phyloP scores from a whole-genome alignment of 1,284 basidiomycete species.

The Irpex sp. region DNA sequence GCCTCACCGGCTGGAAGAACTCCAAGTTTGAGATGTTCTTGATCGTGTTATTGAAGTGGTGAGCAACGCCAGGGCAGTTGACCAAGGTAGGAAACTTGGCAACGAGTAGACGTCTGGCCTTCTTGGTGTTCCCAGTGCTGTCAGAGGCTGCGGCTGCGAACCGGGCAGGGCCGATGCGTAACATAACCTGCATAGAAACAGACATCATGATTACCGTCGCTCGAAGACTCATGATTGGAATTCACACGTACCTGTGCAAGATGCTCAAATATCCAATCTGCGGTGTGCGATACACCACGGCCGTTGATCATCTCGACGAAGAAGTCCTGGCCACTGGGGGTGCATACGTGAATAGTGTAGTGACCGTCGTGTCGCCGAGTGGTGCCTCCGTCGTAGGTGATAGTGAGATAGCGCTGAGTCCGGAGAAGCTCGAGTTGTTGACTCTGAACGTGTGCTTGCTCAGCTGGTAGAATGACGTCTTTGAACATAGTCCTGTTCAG shows the following conservation, averaged over 20 bases:
- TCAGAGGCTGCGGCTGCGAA: constrained; percentile 27
- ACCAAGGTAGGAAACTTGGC: constrained; percentile 22
- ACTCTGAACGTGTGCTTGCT: constrained; percentile 5
- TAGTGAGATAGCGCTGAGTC: constrained; percentile 10
- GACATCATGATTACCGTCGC: neutral
- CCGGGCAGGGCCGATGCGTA: constrained; percentile 15
- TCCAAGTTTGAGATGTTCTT: constrained; percentile 28
- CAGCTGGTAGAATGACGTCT: constrained; percentile 11
- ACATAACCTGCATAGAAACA: constrained; percentile 18
- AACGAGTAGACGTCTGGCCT: constrained; percentile 18
- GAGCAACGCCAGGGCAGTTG: constrained; percentile 28
- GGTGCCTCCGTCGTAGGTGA: constrained; percentile 16
- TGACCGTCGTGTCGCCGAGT: constrained; percentile 8
- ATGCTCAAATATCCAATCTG: constrained; percentile 13
- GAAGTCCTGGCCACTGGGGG: constrained; percentile 4
- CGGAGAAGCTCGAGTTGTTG: constrained; percentile 9
- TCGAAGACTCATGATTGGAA: neutral
- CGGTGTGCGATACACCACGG: constrained; percentile 10
- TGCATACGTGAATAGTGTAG: constrained; percentile 15
- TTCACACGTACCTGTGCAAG: constrained; percentile 16
- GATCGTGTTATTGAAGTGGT: constrained; percentile 26
- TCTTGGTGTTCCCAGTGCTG: constrained; percentile 31
- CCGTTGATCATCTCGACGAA: constrained; percentile 8
- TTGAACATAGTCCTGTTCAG: neutral
- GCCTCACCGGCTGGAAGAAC: constrained; percentile 19